These are phyloP conservation scores for Jamesozyma jinghongensis DNA, from an alignment of 805 yeast genomes.

Conservation along the genomic window DNA sequence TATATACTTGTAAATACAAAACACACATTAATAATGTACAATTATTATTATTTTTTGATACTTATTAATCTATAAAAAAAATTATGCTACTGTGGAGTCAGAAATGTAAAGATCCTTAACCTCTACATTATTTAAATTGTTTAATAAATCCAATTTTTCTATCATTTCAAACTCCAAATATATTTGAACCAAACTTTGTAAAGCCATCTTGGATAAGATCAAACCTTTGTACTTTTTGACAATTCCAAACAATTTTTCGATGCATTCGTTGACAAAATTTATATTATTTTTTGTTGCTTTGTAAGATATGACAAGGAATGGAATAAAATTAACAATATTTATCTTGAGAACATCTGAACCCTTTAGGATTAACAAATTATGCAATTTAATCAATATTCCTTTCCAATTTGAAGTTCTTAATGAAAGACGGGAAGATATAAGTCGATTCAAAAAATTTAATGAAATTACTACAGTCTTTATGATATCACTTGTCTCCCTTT, in stretches of 20 bases:
- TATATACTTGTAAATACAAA: too few species aligned
- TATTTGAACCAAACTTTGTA: constrained; percentile 17
- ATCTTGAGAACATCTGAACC: constrained; percentile 1
- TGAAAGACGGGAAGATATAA: constrained; percentile 7
- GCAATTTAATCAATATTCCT: constrained; percentile 6
- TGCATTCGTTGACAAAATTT: constrained; percentile 2
- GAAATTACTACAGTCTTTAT: constrained; percentile 21
- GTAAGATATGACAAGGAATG: constrained; percentile 26
- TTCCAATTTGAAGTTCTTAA: constrained; percentile 7
- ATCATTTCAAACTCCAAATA: constrained; percentile 10
- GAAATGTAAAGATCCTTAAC: too few species aligned
- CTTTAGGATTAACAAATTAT: constrained; percentile 7
- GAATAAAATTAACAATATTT: constrained; percentile 34
- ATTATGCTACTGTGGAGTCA: too few species aligned
- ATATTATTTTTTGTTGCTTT: background rate
- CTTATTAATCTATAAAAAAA: too few species aligned
- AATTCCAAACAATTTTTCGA: constrained; percentile 4
- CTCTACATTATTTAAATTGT: too few species aligned
- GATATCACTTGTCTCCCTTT: constrained; percentile 23
- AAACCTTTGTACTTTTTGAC: constrained; percentile 3
- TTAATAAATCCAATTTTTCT: too few species aligned
- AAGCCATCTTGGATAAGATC: constrained; percentile 5
- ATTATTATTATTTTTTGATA: too few species aligned
- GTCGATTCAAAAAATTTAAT: constrained; percentile 6
- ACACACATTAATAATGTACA: too few species aligned